Evolutionary conservation across 2,329 filamentous ascomycete species (phyloP).

Genomic region (Akanthomyces dipterigenus): DNA sequence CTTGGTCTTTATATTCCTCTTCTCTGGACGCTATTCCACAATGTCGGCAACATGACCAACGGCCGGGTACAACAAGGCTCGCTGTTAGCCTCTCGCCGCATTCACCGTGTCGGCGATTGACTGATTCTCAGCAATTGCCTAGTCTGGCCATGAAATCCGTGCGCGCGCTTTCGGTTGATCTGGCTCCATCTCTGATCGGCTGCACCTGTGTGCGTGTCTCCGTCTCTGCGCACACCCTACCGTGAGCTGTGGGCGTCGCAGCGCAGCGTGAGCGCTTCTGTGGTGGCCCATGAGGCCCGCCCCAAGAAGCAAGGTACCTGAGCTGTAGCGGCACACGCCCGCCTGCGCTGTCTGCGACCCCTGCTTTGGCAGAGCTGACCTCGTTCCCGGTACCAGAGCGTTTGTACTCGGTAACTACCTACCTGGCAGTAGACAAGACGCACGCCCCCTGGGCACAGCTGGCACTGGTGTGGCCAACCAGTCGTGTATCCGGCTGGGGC

Average conservation of each 20-base stretch:
- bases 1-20: neutral
- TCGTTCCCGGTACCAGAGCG: neutral
- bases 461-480: neutral
- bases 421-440: neutral
- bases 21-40: neutral
- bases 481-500: neutral
- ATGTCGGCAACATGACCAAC: neutral
- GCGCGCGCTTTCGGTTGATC: slow-evolving; percentile 27
- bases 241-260: neutral
- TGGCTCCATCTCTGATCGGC: slow-evolving; percentile 16
- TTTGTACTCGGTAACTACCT: neutral
- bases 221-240: neutral
- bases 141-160: slow-evolving; percentile 29
- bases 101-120: neutral
- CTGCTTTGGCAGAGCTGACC: neutral
- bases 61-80: neutral
- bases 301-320: neutral
- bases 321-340: slow-evolving; percentile 3
- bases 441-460: neutral
- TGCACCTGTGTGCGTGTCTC: neutral
- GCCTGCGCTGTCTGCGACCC: neutral
- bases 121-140: slow-evolving; percentile 27
- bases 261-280: neutral
- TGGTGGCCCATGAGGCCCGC: slow-evolving; percentile 4
- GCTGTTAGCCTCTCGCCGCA: neutral